These are phyloP conservation scores for Neurospora sp. DNA, from an alignment of 495 filamentous ascomycete genomes.

Conservation along the genomic window DNA sequence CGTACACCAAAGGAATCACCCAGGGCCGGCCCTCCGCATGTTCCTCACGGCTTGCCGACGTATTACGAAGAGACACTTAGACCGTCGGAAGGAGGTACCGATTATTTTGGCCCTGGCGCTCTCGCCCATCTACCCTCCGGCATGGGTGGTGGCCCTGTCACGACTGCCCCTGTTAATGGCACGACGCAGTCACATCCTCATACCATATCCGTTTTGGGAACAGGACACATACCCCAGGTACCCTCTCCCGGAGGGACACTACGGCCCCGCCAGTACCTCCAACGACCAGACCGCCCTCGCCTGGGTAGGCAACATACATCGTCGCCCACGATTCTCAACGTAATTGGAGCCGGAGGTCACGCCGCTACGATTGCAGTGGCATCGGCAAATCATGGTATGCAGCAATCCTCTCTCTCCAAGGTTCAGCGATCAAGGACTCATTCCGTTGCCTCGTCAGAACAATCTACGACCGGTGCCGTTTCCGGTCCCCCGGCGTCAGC, in stretches of 20 bases:
- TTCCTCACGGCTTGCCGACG: conserved; percentile 29
- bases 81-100: conserved; percentile 62
- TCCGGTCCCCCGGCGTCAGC: conserved; percentile 8
- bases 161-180: conserved; percentile 21
- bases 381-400: conserved; percentile 19
- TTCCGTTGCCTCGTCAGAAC: conserved; percentile 42
- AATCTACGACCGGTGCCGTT: conserved; percentile 20
- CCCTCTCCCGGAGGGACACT: conserved; percentile 68
- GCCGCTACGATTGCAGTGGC: conserved; percentile 9
- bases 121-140: conserved; percentile 33
- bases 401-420: conserved; percentile 18
- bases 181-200: conserved; percentile 22
- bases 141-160: conserved; percentile 12
- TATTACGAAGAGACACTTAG: conserved; percentile 51
- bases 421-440: conserved; percentile 38
- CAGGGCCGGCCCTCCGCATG: conserved; percentile 36
- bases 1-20: conserved; percentile 82
- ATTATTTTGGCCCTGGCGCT: conserved; percentile 89
- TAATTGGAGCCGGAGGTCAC: conserved; percentile 15
- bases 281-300: conserved; percentile 43
- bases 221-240: conserved; percentile 67
- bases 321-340: conserved; percentile 59
- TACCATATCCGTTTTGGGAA: conserved; percentile 69
- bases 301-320: conserved; percentile 64
- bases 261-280: conserved; percentile 30